Evolutionary conservation across 805 yeast species (phyloP).

Genomic region (Hanseniaspora thailandica): DNA sequence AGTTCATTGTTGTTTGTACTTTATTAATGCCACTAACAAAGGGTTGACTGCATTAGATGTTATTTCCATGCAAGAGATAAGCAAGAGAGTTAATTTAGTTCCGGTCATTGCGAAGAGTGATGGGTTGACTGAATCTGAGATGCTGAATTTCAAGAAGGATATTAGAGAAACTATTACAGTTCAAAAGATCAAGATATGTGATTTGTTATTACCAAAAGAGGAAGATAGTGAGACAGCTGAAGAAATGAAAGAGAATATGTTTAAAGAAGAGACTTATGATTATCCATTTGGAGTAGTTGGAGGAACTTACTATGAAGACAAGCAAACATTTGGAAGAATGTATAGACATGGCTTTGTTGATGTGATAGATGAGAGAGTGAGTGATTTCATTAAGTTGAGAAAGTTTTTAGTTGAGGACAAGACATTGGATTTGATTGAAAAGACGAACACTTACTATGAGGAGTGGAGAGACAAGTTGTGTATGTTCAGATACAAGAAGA

Average conservation of each 20-base stretch:
- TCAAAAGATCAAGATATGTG: slow-evolving; percentile 50
- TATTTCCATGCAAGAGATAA: slow-evolving; percentile 57
- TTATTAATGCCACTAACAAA: slow-evolving; percentile 57
- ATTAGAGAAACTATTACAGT: slow-evolving; percentile 40
- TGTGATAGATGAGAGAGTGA: slow-evolving; percentile 62
- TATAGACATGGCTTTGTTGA: slow-evolving; percentile 84
- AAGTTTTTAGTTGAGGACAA: slow-evolving; percentile 54
- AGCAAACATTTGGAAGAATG: slow-evolving; percentile 53
- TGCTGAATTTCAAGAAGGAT: slow-evolving; percentile 41
- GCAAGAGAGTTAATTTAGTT: slow-evolving; percentile 62
- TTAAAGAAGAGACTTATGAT: slow-evolving; percentile 21
- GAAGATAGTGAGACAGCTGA: too few relatives aligned
- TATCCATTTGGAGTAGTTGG: slow-evolving; percentile 68
- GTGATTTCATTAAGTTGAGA: slow-evolving; percentile 62
- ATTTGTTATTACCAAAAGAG: slow-evolving; percentile 33
- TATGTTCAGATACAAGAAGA: slow-evolving; percentile 32
- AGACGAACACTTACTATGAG: slow-evolving; percentile 66
- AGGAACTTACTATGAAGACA: slow-evolving; percentile 41
- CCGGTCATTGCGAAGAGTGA: slow-evolving; percentile 80
- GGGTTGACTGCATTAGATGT: slow-evolving; percentile 57
- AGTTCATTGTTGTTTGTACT: slow-evolving; percentile 77
- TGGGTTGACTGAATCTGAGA: slow-evolving; percentile 48
- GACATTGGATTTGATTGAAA: slow-evolving; percentile 64
- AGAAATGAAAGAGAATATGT: too few relatives aligned
- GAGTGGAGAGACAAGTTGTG: slow-evolving; percentile 50